phyloP scores from a whole-genome alignment of 768 basidiomycete genomes.

The Gloeostereum incarnatum region DNA sequence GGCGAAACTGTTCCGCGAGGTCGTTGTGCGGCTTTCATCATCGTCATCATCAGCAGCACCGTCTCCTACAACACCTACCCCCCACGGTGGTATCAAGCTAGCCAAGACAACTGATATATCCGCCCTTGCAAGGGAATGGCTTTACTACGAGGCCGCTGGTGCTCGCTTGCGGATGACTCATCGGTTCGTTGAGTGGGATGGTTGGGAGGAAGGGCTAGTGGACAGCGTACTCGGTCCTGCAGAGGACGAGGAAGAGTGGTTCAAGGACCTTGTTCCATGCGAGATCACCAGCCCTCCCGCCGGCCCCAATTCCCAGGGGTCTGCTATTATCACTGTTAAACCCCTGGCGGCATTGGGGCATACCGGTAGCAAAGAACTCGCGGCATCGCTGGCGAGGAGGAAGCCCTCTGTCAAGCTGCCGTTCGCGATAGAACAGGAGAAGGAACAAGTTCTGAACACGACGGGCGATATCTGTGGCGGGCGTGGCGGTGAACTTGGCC shows the following conservation, averaged over 20 bases:
- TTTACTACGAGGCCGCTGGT: slow-evolving; percentile 61
- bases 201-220: slow-evolving; percentile 83
- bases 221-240: slow-evolving; percentile 67
- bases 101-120: no score
- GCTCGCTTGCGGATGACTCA: slow-evolving; percentile 66
- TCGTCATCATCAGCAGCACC: slow-evolving; percentile 12
- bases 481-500: slow-evolving; percentile 67
- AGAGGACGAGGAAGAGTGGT: slow-evolving; percentile 68
- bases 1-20: slow-evolving; percentile 58
- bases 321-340: slow-evolving; percentile 2
- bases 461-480: slow-evolving; percentile 76
- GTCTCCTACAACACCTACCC: slow-evolving; percentile 7
- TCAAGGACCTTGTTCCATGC: slow-evolving; percentile 27
- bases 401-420: slow-evolving; percentile 38
- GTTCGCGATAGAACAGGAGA: slow-evolving; percentile 52
- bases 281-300: slow-evolving; percentile 5
- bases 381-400: slow-evolving; percentile 5
- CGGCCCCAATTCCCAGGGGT: no score
- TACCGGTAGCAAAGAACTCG: background rate
- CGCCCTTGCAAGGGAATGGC: slow-evolving; percentile 57
- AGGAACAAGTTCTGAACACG: slow-evolving; percentile 60
- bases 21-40: slow-evolving; percentile 40
- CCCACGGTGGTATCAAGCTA: no score
- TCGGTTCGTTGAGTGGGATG: slow-evolving; percentile 81
- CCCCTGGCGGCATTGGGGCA: background rate